Percentiles rank a stretch among this genome's conserved stretches.
These are phyloP conservation scores for Dipodascus geniculatus DNA, from an alignment of 805 yeast genomes.

Conservation along the genomic window DNA sequence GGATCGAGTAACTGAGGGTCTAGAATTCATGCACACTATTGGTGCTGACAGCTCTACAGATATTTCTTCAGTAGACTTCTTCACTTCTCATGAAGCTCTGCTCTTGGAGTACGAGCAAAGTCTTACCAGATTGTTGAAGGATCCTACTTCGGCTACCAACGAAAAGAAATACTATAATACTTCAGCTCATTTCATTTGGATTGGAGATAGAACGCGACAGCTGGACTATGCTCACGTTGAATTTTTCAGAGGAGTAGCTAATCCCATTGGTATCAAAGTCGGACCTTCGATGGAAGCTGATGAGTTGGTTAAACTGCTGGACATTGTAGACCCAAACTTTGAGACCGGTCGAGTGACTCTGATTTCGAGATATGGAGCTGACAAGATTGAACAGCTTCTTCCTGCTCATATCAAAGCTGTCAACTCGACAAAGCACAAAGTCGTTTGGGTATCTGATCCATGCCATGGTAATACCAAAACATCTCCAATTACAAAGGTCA, in stretches of 20 bases:
- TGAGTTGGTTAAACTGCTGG: conserved; percentile 28
- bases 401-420: conserved; percentile 32
- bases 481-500: conserved; percentile 27
- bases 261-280: conserved; percentile 34
- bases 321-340: conserved; percentile 29
- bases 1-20: conserved; percentile 25
- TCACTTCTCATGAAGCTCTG: conserved; percentile 32
- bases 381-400: conserved; percentile 24
- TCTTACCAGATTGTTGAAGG: conserved; percentile 24
- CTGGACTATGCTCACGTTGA: conserved; percentile 35
- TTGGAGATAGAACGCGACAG: conserved; percentile 34
- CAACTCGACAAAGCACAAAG: conserved; percentile 26
- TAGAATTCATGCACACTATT: conserved; percentile 29
- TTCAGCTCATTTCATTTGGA: conserved; percentile 34
- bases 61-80: conserved; percentile 27
- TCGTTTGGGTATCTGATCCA: conserved; percentile 35
- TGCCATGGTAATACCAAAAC: conserved; percentile 35
- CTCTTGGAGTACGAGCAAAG: conserved; percentile 32
- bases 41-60: conserved; percentile 25
- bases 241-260: conserved; percentile 31
- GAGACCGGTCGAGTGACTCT: conserved; percentile 30
- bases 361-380: conserved; percentile 32
- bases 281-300: conserved; percentile 31
- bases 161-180: conserved; percentile 27
- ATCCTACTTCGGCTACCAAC: conserved; percentile 12